Evolutionary conservation across 306 rosid genomes (phyloP).

Genomic region (Styphnolobium japonicum): DNA sequence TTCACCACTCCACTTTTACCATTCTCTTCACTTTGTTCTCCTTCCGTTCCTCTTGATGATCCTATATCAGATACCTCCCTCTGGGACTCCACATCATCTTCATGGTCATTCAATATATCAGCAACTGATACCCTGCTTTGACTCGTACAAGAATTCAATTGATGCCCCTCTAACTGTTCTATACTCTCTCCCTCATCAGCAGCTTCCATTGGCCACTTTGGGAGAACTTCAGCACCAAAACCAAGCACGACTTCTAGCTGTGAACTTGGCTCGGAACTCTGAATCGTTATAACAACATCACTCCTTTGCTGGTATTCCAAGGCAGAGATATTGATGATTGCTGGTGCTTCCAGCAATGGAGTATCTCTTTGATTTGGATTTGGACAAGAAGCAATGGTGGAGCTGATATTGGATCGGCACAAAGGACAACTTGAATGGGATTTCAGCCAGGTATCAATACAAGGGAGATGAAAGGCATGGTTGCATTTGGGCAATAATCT

Average conservation of each 20-base stretch:
- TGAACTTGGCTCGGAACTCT: conserved; percentile 15
- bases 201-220: not conserved
- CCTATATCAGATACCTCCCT: conserved; percentile 23
- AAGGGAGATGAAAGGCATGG: conserved; percentile 83
- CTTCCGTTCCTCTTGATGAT: conserved; percentile 29
- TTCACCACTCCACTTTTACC: conserved; percentile 26
- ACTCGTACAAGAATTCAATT: conserved; percentile 26
- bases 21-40: conserved; percentile 10
- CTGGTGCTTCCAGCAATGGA: conserved; percentile 11
- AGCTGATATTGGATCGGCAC: conserved; percentile 56
- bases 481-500: conserved; percentile 69
- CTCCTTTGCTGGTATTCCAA: conserved; percentile 44
- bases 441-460: conserved; percentile 78
- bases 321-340: conserved; percentile 22
- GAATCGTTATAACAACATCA: conserved; percentile 35
- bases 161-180: conserved; percentile 33
- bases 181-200: not conserved
- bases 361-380: conserved; percentile 8
- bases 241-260: conserved; percentile 19
- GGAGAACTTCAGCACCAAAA: not conserved
- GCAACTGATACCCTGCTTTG: conserved; percentile 34
- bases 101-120: conserved; percentile 35
- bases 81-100: conserved; percentile 24
- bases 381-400: not conserved
- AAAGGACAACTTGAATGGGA: conserved; percentile 73